Evolutionary conservation across 2,329 filamentous ascomycete genomes (phyloP).

Genomic region (Penicillium carneum): DNA sequence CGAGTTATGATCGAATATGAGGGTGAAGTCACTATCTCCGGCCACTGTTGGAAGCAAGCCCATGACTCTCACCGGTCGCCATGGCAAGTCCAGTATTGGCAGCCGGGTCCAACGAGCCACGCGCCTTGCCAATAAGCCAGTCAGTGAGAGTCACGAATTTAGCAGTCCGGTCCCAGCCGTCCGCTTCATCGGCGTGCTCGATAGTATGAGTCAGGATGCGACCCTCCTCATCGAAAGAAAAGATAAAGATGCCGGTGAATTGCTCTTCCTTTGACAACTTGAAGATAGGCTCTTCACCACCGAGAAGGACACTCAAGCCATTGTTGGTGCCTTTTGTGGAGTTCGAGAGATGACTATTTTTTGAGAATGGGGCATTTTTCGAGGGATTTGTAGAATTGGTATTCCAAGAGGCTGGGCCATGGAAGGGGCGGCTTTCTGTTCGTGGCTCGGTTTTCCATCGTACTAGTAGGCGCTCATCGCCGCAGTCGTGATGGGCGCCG

Average conservation of each 20-base stretch:
- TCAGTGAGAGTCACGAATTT: constrained; percentile 91
- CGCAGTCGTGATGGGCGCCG: constrained; percentile 43
- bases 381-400: constrained; percentile 22
- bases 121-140: constrained; percentile 85
- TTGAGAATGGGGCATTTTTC: constrained; percentile 18
- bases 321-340: constrained; percentile 48
- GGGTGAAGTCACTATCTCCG: constrained; percentile 6
- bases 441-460: constrained; percentile 76
- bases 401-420: constrained; percentile 18
- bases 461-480: constrained; percentile 82
- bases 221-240: constrained; percentile 90
- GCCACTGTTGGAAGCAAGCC: constrained; percentile 5
- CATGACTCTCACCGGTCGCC: constrained; percentile 33
- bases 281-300: constrained; percentile 60
- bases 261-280: constrained; percentile 69
- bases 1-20: background rate
- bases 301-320: constrained; percentile 57
- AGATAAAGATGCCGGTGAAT: constrained; percentile 91
- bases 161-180: constrained; percentile 82
- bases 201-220: constrained; percentile 88
- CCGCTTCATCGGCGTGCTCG: constrained; percentile 85
- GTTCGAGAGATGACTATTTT: constrained; percentile 29
- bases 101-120: constrained; percentile 52
- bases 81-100: constrained; percentile 41
- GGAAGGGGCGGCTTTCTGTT: constrained; percentile 37